Evolutionary conservation across 2,329 filamentous ascomycete species (phyloP).

Genomic region (Diaporthe vexans): DNA sequence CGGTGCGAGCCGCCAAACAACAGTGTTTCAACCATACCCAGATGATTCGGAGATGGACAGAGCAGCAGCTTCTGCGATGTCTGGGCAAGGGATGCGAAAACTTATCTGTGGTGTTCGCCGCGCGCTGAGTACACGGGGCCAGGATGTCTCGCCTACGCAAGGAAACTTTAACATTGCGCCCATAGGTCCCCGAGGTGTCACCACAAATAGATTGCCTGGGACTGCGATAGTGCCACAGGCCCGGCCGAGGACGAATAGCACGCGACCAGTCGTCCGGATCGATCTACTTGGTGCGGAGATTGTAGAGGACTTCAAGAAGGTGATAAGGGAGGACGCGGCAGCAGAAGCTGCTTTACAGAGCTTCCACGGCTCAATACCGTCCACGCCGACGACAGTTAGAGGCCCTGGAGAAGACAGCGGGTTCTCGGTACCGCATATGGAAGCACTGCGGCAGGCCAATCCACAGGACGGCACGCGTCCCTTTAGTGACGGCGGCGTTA

Average conservation of each 20-base stretch:
- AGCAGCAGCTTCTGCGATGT: slow-evolving; percentile 69
- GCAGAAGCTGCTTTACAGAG: slow-evolving; percentile 54
- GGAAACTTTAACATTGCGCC: slow-evolving; percentile 64
- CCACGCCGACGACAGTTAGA: slow-evolving; percentile 44
- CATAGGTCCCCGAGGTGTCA: slow-evolving; percentile 65
- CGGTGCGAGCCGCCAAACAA: slow-evolving; percentile 65
- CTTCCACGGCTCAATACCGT: slow-evolving; percentile 46
- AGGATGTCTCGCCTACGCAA: slow-evolving; percentile 59
- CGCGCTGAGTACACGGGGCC: slow-evolving; percentile 76
- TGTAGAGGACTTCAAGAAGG: slow-evolving; percentile 83
- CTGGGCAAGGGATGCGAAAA: slow-evolving; percentile 83
- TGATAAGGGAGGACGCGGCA: slow-evolving; percentile 75
- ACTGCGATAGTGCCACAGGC: slow-evolving; percentile 73
- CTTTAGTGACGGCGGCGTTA: slow-evolving; percentile 72
- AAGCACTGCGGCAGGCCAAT: slow-evolving; percentile 57
- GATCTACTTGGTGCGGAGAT: slow-evolving; percentile 86
- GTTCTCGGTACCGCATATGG: slow-evolving; percentile 60
- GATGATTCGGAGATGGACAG: slow-evolving; percentile 58
- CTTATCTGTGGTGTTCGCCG: slow-evolving; percentile 89
- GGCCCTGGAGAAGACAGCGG: slow-evolving; percentile 51
- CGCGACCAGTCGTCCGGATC: slow-evolving; percentile 74
- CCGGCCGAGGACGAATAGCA: slow-evolving; percentile 58
- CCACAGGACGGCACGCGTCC: slow-evolving; percentile 55
- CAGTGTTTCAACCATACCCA: slow-evolving; percentile 61
- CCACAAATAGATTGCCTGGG: slow-evolving; percentile 70